Evolutionary conservation across 176 grass and related monocot species (phyloP), one percentile per base, ranked within the genome.

Genomic region (Aegilops sharonensis): DNA sequence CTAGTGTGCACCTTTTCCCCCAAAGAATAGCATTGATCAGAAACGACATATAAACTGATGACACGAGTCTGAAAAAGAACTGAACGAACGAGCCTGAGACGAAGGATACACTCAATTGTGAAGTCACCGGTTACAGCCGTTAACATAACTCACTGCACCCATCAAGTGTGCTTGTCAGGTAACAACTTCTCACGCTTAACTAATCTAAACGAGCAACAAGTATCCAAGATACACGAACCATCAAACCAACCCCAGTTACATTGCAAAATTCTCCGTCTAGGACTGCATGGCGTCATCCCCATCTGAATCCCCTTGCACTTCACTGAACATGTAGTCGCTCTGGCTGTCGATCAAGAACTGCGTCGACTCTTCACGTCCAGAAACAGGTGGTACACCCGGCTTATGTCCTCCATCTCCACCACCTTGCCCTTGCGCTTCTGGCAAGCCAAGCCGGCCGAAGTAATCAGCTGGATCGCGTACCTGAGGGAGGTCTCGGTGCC

Each of bases 331-430:
- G 76, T 98, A 98, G 61, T 92, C 92, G 79, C 85, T 94, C 87
- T 99, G 94, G 39, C 92, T 94, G 80, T 96, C 97, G 90, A 98
- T 95, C 62, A 96, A 75, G 76, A 93, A 96, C n/a, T 99, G 94
- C 0, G 89, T 92, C 2, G 89, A 98, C 97, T 91, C 92, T 96
- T 98, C 20, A 98, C 92, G 40, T 98, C 97, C 20, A 98, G 92
- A 77, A 98, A 98, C 50, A 98, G 79, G 60, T 86, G 82, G 63
- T 99, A 96, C 17, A 99, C 97, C 66, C 92, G 82, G 80, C 97
- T 99, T 79, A 99, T 86, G 24, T 99, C 94, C 30, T 92, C 94
- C 82, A 99, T 94, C 90, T 98, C 97, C 12, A 99, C 92, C 40
- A 89, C 77, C 89, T 92, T 96, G 14, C 94, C 90, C 85, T 90